phyloP scores from a whole-genome alignment of 768 basidiomycete species.

The Phanerochaete sordida region DNA sequence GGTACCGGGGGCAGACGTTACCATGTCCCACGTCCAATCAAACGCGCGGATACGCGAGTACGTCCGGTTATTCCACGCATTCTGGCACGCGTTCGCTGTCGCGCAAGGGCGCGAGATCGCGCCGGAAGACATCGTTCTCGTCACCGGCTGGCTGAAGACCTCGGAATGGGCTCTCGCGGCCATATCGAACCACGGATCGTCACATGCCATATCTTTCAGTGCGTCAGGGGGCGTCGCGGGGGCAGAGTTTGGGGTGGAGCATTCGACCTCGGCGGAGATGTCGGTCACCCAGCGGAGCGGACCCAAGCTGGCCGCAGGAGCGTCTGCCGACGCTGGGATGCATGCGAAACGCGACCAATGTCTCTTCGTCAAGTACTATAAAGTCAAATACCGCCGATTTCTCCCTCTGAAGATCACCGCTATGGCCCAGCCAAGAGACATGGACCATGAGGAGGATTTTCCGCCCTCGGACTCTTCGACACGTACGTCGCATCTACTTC shows the following conservation, averaged over 20 bases:
- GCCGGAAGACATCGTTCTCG: background rate
- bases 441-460: background rate
- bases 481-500: too few relatives aligned
- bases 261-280: background rate
- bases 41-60: background rate
- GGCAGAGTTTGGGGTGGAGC: background rate
- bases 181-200: background rate
- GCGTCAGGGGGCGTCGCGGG: background rate
- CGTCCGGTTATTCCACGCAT: background rate
- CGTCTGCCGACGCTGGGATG: background rate
- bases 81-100: background rate
- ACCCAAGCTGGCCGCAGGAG: background rate
- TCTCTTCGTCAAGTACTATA: slow-evolving; percentile 12
- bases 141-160: background rate
- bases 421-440: background rate
- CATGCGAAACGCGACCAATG: slow-evolving; percentile 9
- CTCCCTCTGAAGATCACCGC: slow-evolving; percentile 1
- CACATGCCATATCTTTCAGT: background rate
- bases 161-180: slow-evolving; percentile 4
- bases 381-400: slow-evolving; percentile 1
- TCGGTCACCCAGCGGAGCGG: background rate
- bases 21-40: background rate
- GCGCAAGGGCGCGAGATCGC: background rate
- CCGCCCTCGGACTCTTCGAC: background rate
- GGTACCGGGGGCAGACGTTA: background rate